These are phyloP conservation scores for Albatrellus ellisii DNA, from an alignment of 768 basidiomycete genomes.

Conservation along the genomic window DNA sequence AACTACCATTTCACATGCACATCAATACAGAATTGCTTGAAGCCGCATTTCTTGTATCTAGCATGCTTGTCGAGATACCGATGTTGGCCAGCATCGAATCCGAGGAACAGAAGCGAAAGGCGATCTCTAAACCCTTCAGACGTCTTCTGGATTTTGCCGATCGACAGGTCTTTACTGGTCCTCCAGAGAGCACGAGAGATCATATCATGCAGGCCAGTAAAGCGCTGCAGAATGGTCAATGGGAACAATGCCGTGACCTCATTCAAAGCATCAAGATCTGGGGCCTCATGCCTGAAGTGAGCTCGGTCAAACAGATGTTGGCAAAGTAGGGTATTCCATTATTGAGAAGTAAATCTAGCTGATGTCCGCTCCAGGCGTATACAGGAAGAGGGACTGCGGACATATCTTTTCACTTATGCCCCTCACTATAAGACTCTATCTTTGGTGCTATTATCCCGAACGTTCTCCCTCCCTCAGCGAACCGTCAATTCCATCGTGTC, in stretches of 20 bases:
- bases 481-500: conserved; percentile 86
- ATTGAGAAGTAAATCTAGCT: too few relatives aligned
- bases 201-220: conserved; percentile 99
- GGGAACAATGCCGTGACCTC: conserved; percentile 90
- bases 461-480: conserved; percentile 73
- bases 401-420: conserved; percentile 97
- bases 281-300: conserved; percentile 87
- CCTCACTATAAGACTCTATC: conserved; percentile 89
- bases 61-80: conserved; percentile 98
- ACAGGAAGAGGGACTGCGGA: conserved; percentile 93
- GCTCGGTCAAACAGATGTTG: conserved; percentile 87
- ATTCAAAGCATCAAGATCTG: conserved; percentile 96
- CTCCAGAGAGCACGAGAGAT: conserved; percentile 96
- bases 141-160: conserved; percentile 93
- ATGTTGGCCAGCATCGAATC: conserved; percentile 88
- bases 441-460: conserved; percentile 71
- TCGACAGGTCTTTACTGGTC: conserved; percentile 93
- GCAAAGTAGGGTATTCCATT: conserved; percentile 49
- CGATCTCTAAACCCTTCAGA: conserved; percentile 94
- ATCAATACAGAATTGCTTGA: conserved; percentile 97
- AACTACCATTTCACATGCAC: conserved; percentile 99
- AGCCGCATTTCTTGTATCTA: conserved; percentile 94
- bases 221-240: conserved; percentile 91
- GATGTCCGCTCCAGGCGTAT: conserved; percentile 64
- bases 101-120: conserved; percentile 86